These are phyloP conservation scores for Acrodontium crateriforme DNA, from an alignment of 2,329 filamentous ascomycete species.

Conservation along the genomic window DNA sequence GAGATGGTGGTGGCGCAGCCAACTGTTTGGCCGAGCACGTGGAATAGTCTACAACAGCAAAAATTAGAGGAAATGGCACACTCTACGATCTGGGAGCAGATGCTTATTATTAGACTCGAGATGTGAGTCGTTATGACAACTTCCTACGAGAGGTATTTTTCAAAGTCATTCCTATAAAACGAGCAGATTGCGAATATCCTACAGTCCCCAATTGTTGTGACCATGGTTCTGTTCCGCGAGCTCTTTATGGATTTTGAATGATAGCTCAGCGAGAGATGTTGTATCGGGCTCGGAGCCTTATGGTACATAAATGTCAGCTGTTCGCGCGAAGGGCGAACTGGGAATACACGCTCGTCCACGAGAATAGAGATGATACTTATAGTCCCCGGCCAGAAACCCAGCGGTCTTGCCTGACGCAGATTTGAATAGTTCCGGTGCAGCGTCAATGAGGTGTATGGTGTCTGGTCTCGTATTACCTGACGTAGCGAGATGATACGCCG, in stretches of 20 bases:
- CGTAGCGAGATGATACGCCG: conserved; percentile 56
- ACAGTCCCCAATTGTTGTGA: conserved; percentile 43
- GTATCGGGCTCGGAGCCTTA: conserved; percentile 22
- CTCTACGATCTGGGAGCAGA: too few species aligned
- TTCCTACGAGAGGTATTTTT: too few species aligned
- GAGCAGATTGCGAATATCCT: too few species aligned
- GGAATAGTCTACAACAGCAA: too few species aligned
- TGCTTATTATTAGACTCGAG: too few species aligned
- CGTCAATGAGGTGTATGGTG: conserved; percentile 45
- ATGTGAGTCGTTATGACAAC: too few species aligned
- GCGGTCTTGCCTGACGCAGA: conserved; percentile 62
- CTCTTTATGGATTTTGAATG: conserved; percentile 52
- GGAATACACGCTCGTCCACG: too few species aligned
- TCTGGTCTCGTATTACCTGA: conserved; percentile 23
- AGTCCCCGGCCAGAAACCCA: conserved; percentile 61
- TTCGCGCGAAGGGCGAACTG: too few species aligned
- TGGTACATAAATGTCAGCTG: conserved; percentile 1
- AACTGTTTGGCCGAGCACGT: too few species aligned
- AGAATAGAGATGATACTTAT: conserved; percentile 26
- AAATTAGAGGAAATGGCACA: too few species aligned
- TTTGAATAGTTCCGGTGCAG: conserved; percentile 48
- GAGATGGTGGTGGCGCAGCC: too few species aligned
- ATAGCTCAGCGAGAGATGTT: conserved; percentile 48
- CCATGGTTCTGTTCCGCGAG: conserved; percentile 50
- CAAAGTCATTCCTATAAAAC: too few species aligned